Conservation (phyloP, 2,329 filamentous ascomycete species). For the Chaetomiaceae sp. region DNA sequence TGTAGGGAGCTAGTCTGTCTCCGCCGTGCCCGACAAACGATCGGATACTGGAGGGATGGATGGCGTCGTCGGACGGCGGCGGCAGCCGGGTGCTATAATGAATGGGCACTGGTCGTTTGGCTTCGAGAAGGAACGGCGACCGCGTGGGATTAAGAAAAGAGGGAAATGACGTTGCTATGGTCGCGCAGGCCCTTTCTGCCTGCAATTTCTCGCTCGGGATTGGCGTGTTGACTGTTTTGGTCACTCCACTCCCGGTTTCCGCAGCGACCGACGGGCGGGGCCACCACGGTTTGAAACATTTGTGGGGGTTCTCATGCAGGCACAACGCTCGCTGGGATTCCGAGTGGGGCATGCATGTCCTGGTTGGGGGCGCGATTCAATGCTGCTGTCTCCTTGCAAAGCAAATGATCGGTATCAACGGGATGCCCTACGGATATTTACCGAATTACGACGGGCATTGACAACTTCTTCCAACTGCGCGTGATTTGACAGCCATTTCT, state of each 20-base stretch:
- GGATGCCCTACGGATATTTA: too few relatives aligned
- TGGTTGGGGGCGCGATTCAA: too few relatives aligned
- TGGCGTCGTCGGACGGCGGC: not conserved
- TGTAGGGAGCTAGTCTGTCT: not conserved
- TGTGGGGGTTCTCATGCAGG: not conserved
- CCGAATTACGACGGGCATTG: too few relatives aligned
- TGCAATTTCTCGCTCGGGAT: constrained; percentile 16
- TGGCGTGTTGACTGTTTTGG: constrained; percentile 20
- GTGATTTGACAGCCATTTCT: too few relatives aligned
- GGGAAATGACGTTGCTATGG: constrained; percentile 21
- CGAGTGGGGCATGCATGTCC: too few relatives aligned
- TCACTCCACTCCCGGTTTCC: constrained; percentile 16
- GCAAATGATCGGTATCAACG: too few relatives aligned
- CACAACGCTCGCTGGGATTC: not conserved
- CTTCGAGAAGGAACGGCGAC: constrained; percentile 3
- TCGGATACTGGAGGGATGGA: constrained; percentile 8
- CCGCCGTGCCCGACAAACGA: constrained; percentile 15
- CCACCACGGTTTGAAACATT: constrained; percentile 2
- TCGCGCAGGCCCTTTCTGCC: not conserved
- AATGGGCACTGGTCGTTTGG: not conserved
- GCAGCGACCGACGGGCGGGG: constrained; percentile 15
- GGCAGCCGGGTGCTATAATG: constrained; percentile 3
- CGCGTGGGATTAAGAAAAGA: constrained; percentile 3
- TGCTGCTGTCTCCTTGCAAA: too few relatives aligned
- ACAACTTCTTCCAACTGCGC: too few relatives aligned